Conservation (phyloP, 129 eudicot genomes). For the Chrysanthemum seticuspe region DNA sequence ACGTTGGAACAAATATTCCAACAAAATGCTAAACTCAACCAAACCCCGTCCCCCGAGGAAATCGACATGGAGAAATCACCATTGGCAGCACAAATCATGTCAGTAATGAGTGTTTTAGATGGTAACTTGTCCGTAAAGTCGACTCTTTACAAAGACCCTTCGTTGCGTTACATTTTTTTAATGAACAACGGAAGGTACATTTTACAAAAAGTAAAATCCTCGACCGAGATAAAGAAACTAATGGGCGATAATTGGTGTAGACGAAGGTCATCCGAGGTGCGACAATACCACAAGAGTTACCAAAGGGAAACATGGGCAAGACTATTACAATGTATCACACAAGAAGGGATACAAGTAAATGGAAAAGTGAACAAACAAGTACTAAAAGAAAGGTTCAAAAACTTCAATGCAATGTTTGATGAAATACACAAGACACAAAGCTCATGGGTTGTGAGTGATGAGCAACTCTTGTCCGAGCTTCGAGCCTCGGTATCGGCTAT, state of each 20-base stretch:
- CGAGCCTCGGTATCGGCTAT: slow-evolving; percentile 71
- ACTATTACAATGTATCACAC: slow-evolving; percentile 53
- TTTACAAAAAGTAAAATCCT: slow-evolving; percentile 71
- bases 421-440: slow-evolving; percentile 80
- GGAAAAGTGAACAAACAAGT: slow-evolving; percentile 56
- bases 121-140: slow-evolving; percentile 56
- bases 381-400: slow-evolving; percentile 76
- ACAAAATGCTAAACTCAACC: slow-evolving; percentile 29
- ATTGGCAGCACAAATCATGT: slow-evolving; percentile 41
- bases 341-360: slow-evolving; percentile 53
- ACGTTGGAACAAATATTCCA: slow-evolving; percentile 58
- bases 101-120: slow-evolving; percentile 59
- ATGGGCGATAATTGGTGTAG: slow-evolving; percentile 80
- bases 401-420: slow-evolving; percentile 67
- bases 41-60: not conserved
- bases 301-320: slow-evolving; percentile 83
- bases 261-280: slow-evolving; percentile 61
- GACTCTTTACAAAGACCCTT: slow-evolving; percentile 52
- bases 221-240: slow-evolving; percentile 51
- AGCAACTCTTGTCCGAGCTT: slow-evolving; percentile 82
- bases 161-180: slow-evolving; percentile 59
- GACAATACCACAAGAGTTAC: slow-evolving; percentile 80
- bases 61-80: slow-evolving; percentile 41
- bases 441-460: slow-evolving; percentile 85
- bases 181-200: slow-evolving; percentile 93